Base-by-base conservation (phyloP, 2,329 filamentous ascomycete species). In the Cordyceps pruinosa region DNA sequence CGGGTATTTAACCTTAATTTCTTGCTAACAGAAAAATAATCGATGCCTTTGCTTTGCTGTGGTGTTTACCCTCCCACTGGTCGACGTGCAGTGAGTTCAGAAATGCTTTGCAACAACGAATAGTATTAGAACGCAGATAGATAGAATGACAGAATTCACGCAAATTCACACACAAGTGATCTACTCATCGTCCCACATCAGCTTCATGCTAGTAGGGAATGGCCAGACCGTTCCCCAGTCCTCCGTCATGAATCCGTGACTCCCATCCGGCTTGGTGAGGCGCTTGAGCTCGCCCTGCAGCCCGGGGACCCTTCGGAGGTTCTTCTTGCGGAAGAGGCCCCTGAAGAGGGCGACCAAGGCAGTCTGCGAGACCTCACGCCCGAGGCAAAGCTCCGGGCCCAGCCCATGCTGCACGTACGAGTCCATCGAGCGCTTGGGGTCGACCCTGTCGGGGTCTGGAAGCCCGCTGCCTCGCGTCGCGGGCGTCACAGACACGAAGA, bases 281-380 rank as follows among this genome's bases (percentile, higher is more conserved):
- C 82, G 86, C 76, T 89, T 88, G 61, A 90, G 68, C 65, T 83
- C 72, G 0, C 88, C 88, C 70, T 87, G 83, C 1, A 79, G 72
- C 0, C 88, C 88, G 0, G 81, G 73, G 0, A 82, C 84, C 30
- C 84, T 76, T 6, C 83, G 74, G 12, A 91, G 68, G 55, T 83
- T 84, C 62, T 80, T 76, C 62, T 83, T 74, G 58, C 77, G 73
- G 64, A 86, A 87, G 2, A 89, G 71, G 1, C 81, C 79, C 48
- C 87, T 81, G 69, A 90, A 80, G 76, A 90, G 85, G 61, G 86
- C 81, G 0, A 82, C 81, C 58, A 91, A 72, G 0, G 83, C 85
- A 2, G 83, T 75, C 60, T 84, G 77, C 66, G 78, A 83, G 13
- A 81, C 77, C 17, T 85, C 80, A 26, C 76, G 76, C 1, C 85